A percentile compares a stretch with the other conserved stretches of the same genome.
phyloP scores from a whole-genome alignment of 345 rosid genomes.

The Gossypium herbaceum region DNA sequence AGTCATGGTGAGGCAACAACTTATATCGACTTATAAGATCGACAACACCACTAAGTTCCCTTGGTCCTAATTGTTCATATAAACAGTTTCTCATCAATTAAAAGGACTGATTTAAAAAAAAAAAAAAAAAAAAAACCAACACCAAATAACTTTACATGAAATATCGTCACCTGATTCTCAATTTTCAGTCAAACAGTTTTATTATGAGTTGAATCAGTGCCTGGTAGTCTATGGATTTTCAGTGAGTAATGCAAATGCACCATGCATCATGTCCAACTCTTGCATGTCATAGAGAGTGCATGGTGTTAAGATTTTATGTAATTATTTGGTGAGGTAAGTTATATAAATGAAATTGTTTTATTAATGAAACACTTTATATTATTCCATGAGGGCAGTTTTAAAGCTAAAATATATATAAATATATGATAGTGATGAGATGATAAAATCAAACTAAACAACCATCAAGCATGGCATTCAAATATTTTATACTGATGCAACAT shows the following conservation, averaged over 20 bases:
- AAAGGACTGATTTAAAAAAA: not conserved
- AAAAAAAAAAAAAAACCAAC: not conserved
- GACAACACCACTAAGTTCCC: not conserved
- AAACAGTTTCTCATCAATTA: conserved; percentile 10
- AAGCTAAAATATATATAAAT: not conserved
- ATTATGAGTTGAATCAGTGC: not conserved
- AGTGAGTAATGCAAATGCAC: not conserved
- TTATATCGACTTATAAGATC: not conserved
- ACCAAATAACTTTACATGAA: not conserved
- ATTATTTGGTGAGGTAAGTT: conserved; percentile 1
- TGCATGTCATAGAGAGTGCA: not conserved
- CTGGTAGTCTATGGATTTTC: not conserved
- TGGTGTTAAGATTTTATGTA: not conserved
- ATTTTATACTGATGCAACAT: not conserved
- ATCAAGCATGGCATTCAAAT: not conserved
- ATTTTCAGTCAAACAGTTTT: not conserved
- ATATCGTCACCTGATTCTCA: not conserved
- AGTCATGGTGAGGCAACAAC: conserved; percentile 1
- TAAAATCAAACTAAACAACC: not conserved
- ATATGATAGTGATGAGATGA: not conserved
- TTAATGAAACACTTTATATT: not conserved
- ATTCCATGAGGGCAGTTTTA: not conserved
- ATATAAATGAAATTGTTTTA: not conserved
- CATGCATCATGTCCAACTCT: not conserved
- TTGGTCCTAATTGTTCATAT: conserved; percentile 41